Evolutionary conservation across 352 stramenopile genomes (phyloP).

Genomic region (Elongisporangium undulatum): DNA sequence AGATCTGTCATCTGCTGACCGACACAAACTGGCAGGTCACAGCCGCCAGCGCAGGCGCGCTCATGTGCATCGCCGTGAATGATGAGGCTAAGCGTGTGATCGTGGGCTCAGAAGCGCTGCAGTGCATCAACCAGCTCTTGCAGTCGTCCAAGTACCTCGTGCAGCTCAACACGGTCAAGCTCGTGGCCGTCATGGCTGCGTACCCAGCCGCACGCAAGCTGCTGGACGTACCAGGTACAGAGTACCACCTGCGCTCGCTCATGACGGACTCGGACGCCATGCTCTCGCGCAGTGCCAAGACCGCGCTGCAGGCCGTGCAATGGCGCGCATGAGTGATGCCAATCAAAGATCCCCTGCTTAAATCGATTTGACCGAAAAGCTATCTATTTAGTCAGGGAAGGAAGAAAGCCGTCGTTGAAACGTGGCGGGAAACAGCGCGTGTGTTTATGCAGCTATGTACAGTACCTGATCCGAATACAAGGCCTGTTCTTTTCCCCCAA

Average conservation of each 20-base stretch:
- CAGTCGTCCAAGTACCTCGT: constrained; percentile 48
- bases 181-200: constrained; percentile 55
- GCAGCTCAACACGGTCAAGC: constrained; percentile 64
- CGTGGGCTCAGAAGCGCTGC: constrained; percentile 38
- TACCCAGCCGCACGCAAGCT: constrained; percentile 41
- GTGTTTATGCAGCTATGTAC: neutral
- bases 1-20: constrained; percentile 50
- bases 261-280: constrained; percentile 32
- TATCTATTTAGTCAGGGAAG: neutral
- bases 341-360: neutral
- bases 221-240: constrained; percentile 47
- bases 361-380: neutral
- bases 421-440: neutral
- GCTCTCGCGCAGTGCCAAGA: constrained; percentile 49
- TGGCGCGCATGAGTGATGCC: constrained; percentile 34
- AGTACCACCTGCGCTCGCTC: constrained; percentile 43
- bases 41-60: constrained; percentile 41
- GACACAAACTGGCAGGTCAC: constrained; percentile 53
- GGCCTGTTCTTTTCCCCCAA: neutral
- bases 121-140: constrained; percentile 54
- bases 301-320: constrained; percentile 51
- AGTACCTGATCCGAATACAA: neutral
- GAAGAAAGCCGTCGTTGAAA: neutral
- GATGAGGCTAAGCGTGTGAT: constrained; percentile 70
- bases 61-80: constrained; percentile 62